Percentiles rank a stretch among this genome's conserved stretches.
Conservation (phyloP, 148 eudicot species). For the Nyssa sinensis region DNA sequence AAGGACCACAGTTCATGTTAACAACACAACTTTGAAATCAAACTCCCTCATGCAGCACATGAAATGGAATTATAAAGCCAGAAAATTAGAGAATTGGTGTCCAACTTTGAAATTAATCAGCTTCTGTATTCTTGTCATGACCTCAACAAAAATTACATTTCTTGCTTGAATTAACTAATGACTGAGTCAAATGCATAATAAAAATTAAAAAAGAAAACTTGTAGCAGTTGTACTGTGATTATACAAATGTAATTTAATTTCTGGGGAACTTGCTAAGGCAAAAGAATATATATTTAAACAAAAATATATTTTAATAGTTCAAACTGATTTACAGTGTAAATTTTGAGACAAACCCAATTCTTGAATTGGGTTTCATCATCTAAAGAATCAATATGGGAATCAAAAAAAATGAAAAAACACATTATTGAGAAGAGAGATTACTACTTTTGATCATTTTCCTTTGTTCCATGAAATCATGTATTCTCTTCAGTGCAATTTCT, state of each 20-base stretch:
- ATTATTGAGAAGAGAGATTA: neutral
- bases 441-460: constrained; percentile 18
- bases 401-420: neutral
- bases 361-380: constrained; percentile 27
- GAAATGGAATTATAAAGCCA: too few species aligned
- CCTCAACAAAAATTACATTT: neutral
- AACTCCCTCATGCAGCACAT: neutral
- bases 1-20: neutral
- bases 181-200: neutral
- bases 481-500: constrained; percentile 58
- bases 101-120: too few species aligned
- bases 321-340: neutral
- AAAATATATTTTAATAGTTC: constrained; percentile 2
- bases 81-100: neutral
- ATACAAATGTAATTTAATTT: neutral
- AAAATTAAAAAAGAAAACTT: constrained; percentile 1
- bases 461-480: constrained; percentile 52
- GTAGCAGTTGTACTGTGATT: neutral
- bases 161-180: neutral
- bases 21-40: neutral
- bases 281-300: neutral
- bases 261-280: neutral
- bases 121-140: neutral
- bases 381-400: constrained; percentile 28
- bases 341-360: constrained; percentile 15